These are phyloP conservation scores for Solanum medicagineum DNA, from an alignment of 257 asterid species.

Conservation along the genomic window DNA sequence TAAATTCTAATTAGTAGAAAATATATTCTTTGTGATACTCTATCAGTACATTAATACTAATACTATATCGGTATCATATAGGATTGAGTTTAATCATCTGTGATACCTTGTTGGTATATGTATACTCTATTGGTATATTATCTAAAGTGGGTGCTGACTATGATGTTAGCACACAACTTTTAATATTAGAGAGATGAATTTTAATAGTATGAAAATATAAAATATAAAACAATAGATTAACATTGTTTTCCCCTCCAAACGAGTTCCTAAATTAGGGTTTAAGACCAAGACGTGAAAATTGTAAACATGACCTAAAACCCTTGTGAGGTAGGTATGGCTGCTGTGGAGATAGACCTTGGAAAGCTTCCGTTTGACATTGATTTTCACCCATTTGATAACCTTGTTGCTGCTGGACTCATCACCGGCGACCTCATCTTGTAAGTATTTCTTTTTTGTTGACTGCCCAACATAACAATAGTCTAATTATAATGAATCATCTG, in stretches of 20 bases:
- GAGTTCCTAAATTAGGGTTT: not conserved
- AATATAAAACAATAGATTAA: not conserved
- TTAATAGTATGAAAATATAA: too few relatives aligned
- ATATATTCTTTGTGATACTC: too few relatives aligned
- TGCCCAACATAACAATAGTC: not conserved
- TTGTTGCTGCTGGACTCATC: conserved; percentile 79
- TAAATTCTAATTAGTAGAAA: too few relatives aligned
- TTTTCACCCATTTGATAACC: conserved; percentile 65
- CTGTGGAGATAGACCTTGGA: conserved; percentile 64
- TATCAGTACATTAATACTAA: too few relatives aligned
- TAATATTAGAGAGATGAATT: too few relatives aligned
- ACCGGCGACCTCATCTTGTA: conserved; percentile 64
- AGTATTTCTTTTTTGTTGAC: not conserved
- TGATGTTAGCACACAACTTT: too few relatives aligned
- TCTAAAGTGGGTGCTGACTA: too few relatives aligned
- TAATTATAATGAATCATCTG: not conserved
- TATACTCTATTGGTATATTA: too few relatives aligned
- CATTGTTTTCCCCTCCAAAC: not conserved
- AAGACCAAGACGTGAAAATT: not conserved
- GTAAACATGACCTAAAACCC: not conserved
- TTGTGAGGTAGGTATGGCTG: not conserved
- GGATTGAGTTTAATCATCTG: too few relatives aligned
- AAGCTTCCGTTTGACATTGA: conserved; percentile 67
- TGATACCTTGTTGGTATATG: too few relatives aligned
- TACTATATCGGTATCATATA: too few relatives aligned